These are phyloP conservation scores for Dentipellis sp. DNA, from an alignment of 768 basidiomycete species.

Conservation along the genomic window DNA sequence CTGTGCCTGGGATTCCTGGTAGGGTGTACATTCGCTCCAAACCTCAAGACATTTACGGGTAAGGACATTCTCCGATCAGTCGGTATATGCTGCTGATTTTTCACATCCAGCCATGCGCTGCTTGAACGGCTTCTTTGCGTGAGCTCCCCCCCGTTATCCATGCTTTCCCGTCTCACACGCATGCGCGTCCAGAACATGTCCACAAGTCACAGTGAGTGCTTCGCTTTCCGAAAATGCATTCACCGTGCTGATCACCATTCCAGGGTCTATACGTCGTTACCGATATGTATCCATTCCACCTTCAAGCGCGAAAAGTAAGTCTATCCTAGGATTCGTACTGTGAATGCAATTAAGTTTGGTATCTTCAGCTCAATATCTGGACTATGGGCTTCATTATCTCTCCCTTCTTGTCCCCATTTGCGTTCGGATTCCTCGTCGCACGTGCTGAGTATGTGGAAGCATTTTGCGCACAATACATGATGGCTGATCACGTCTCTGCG, in stretches of 20 bases:
- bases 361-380: constrained; percentile 51
- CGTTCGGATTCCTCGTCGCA: constrained; percentile 60
- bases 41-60: constrained; percentile 49
- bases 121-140: constrained; percentile 49
- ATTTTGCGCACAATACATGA: too few relatives aligned
- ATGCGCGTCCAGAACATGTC: constrained; percentile 31
- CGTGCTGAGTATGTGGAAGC: constrained; percentile 26
- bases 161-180: neutral
- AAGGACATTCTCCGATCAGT: constrained; percentile 20
- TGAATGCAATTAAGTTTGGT: neutral
- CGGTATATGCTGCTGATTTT: neutral
- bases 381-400: constrained; percentile 67
- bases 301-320: constrained; percentile 52
- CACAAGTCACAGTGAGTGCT: constrained; percentile 43
- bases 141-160: constrained; percentile 9
- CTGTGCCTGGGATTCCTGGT: constrained; percentile 48
- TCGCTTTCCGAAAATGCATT: neutral
- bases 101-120: constrained; percentile 42
- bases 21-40: constrained; percentile 51
- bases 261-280: constrained; percentile 53
- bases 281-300: constrained; percentile 61
- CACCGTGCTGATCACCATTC: neutral
- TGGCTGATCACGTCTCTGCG: neutral
- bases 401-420: constrained; percentile 55
- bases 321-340: neutral